Conservation (phyloP, 768 basidiomycete species). For the Mycena leptocephala region DNA sequence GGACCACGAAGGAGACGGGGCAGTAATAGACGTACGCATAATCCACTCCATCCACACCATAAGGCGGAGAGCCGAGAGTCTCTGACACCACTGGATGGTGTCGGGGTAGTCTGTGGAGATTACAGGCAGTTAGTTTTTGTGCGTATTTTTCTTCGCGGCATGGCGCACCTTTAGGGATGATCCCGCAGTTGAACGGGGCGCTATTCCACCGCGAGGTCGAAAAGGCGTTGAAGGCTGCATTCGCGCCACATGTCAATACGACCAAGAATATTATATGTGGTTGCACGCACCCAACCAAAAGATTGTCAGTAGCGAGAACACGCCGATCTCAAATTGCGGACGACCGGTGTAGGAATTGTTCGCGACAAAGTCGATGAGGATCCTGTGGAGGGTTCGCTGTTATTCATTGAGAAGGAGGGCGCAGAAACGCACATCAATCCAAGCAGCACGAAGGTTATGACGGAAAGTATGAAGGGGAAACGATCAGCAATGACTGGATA, state of each 20-base stretch:
- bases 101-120: conserved; percentile 59
- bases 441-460: conserved; percentile 64
- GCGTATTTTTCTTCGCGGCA: no score
- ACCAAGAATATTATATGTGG: not conserved
- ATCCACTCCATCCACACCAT: conserved; percentile 75
- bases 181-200: conserved; percentile 63
- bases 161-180: conserved; percentile 62
- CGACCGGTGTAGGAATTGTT: conserved; percentile 61
- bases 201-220: conserved; percentile 72
- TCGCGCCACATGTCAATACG: not conserved
- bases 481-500: conserved; percentile 72
- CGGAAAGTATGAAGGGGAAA: conserved; percentile 74
- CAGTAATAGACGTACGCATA: conserved; percentile 57
- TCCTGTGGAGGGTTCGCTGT: conserved; percentile 49
- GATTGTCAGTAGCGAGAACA: conserved; percentile 62
- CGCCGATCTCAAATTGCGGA: conserved; percentile 64
- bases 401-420: no score
- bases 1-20: not conserved
- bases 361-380: conserved; percentile 59
- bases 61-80: conserved; percentile 69
- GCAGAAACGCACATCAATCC: conserved; percentile 56
- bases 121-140: no score
- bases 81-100: conserved; percentile 67
- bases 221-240: conserved; percentile 70
- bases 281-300: conserved; percentile 68